These are phyloP conservation scores for Vanrija sp. DNA, from an alignment of 1,284 basidiomycete genomes.

Conservation along the genomic window DNA sequence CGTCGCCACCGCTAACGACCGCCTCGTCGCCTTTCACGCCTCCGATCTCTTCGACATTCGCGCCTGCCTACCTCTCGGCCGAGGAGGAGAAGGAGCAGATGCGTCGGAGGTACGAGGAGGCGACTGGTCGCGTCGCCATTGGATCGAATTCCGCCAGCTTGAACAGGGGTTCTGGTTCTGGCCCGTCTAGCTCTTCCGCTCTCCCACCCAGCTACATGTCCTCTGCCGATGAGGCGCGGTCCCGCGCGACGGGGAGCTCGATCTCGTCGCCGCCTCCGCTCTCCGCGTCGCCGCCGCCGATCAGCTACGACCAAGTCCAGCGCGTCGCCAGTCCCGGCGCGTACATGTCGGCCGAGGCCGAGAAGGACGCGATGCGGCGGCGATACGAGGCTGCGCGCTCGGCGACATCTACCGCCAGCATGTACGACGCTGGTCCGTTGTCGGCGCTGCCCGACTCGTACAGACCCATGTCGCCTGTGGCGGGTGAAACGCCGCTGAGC, in stretches of 20 bases:
- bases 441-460: slow-evolving; percentile 2
- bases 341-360: slow-evolving; percentile 18
- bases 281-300: not conserved
- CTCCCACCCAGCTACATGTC: not conserved
- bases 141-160: not conserved
- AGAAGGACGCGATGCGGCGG: slow-evolving; percentile 38
- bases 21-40: not conserved
- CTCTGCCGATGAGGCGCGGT: slow-evolving; percentile 26
- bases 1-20: not conserved
- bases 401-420: no score
- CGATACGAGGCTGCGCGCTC: slow-evolving; percentile 25
- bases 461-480: no score
- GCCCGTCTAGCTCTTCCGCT: not conserved
- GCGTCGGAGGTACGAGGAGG: slow-evolving; percentile 32
- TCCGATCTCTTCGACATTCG: not conserved
- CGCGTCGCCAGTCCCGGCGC: not conserved
- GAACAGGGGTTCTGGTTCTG: not conserved
- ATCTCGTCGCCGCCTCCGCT: not conserved
- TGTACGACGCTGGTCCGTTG: not conserved
- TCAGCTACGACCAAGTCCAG: not conserved
- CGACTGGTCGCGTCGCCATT: slow-evolving; percentile 1
- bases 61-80: slow-evolving; percentile 13
- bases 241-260: not conserved
- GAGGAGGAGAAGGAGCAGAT: slow-evolving; percentile 37
- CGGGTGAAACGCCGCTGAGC: not conserved